Conservation (phyloP, 1,284 basidiomycete species). For the Leccinum pachyderme region DNA sequence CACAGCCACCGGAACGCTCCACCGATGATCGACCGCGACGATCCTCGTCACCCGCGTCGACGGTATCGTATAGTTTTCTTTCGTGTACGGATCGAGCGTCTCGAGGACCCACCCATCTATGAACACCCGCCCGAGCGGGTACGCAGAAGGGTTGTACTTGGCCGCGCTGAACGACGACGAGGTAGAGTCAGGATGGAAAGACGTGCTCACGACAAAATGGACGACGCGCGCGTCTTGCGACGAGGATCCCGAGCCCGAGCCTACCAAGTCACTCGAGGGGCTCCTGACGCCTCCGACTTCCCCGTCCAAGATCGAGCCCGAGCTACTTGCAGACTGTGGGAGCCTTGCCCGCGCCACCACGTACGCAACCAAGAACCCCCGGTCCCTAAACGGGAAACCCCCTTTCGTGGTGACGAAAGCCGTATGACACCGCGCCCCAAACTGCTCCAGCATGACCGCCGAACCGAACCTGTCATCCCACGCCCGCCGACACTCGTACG, state of each 20-base stretch:
- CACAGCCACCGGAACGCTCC: conserved; percentile 82
- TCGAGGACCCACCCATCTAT: conserved; percentile 97
- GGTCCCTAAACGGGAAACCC: conserved; percentile 88
- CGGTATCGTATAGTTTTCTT: conserved; percentile 93
- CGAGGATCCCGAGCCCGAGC: conserved; percentile 13
- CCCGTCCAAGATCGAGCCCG: conserved; percentile 26
- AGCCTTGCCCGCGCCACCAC: conserved; percentile 64
- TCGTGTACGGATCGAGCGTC: conserved; percentile 95
- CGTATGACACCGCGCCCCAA: conserved; percentile 74
- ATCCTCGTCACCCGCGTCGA: conserved; percentile 90
- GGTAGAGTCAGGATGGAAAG: conserved; percentile 66
- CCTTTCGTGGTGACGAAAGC: conserved; percentile 70
- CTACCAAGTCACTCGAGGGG: not conserved
- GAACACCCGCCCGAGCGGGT: conserved; percentile 82
- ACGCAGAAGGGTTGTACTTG: conserved; percentile 76
- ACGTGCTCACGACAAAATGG: conserved; percentile 76
- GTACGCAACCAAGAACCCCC: conserved; percentile 82
- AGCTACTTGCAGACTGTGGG: conserved; percentile 31
- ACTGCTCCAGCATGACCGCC: conserved; percentile 71
- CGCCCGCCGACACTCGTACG: conserved; percentile 68
- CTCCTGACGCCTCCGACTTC: conserved; percentile 17
- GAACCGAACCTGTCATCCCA: conserved; percentile 88
- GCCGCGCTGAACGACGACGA: conserved; percentile 48
- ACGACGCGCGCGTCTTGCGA: conserved; percentile 44
- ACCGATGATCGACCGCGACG: conserved; percentile 86